Percentiles rank a stretch among this genome's conserved stretches.
These are phyloP conservation scores for Papiliotrema flavescens DNA, from an alignment of 1,284 basidiomycete genomes.

Conservation along the genomic window DNA sequence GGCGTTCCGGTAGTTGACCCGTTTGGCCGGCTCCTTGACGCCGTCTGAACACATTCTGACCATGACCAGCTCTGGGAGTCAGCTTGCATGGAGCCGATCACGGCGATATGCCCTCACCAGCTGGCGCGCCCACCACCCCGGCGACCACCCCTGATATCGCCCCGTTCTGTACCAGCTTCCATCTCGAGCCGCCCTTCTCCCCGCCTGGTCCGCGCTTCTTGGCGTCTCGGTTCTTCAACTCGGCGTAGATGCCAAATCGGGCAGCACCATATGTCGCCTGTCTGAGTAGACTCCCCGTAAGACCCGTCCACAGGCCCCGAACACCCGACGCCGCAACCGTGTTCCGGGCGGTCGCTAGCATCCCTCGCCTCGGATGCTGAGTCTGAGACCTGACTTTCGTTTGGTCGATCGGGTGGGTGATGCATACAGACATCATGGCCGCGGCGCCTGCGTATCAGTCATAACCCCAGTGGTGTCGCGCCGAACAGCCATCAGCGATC, in stretches of 20 bases:
- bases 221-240: slow-evolving; percentile 15
- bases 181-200: slow-evolving; percentile 1
- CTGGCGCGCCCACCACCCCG: slow-evolving; percentile 24
- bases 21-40: slow-evolving; percentile 14
- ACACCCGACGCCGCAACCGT: slow-evolving; percentile 10
- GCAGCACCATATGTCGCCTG: slow-evolving; percentile 23
- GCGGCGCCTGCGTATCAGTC: slow-evolving; percentile 11
- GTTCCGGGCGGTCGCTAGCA: slow-evolving; percentile 12
- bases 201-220: background rate
- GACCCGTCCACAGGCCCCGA: slow-evolving; percentile 20
- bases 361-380: slow-evolving; percentile 11
- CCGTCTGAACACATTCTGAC: slow-evolving; percentile 25
- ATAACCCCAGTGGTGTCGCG: too few relatives aligned
- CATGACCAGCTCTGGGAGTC: slow-evolving; percentile 22
- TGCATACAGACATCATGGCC: slow-evolving; percentile 19
- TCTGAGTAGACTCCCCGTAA: slow-evolving; percentile 19
- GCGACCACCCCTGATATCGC: slow-evolving; percentile 20
- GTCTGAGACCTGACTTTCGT: slow-evolving; percentile 22
- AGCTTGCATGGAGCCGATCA: background rate
- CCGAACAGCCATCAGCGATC: too few relatives aligned
- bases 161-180: slow-evolving; percentile 18
- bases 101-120: slow-evolving; percentile 11
- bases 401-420: slow-evolving; percentile 30
- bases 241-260: slow-evolving; percentile 20
- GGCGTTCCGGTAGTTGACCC: slow-evolving; percentile 20